Evolutionary conservation across 257 asterid species (phyloP).

Genomic region (Thymus mandschuricus): DNA sequence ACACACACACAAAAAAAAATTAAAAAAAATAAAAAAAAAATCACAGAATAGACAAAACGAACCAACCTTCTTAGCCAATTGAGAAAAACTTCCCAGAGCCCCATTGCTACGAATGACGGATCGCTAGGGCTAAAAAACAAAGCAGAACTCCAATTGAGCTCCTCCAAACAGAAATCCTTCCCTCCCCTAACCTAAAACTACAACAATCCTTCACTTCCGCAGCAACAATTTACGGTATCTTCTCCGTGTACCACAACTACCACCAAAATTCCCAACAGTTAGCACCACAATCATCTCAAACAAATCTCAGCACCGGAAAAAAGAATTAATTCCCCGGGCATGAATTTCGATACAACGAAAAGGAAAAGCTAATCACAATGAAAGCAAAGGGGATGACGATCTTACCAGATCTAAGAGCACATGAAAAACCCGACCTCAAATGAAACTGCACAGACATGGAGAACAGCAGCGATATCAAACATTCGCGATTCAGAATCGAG

Average conservation of each 20-base stretch:
- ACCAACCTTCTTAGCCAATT: constrained; percentile 91
- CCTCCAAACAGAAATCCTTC: constrained; percentile 22
- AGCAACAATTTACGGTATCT: constrained; percentile 26
- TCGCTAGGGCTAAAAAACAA: constrained; percentile 49
- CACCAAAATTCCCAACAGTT: neutral
- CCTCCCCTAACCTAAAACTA: constrained; percentile 26
- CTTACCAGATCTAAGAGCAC: too few species aligned
- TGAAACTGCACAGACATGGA: too few species aligned
- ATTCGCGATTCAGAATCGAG: too few species aligned
- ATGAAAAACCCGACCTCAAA: too few species aligned
- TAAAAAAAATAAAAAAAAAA: neutral
- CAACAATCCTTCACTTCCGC: constrained; percentile 10
- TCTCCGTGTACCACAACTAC: constrained; percentile 32
- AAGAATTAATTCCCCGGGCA: too few species aligned
- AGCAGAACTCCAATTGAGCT: constrained; percentile 53
- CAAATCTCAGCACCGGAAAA: constrained; percentile 10
- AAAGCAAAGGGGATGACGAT: too few species aligned
- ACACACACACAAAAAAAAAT: too few species aligned
- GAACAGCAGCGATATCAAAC: too few species aligned
- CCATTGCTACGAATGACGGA: constrained; percentile 54
- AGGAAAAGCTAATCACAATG: too few species aligned
- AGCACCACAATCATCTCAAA: constrained; percentile 30
- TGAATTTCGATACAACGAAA: too few species aligned
- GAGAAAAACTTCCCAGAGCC: constrained; percentile 98
- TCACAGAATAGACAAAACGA: neutral